phyloP scores from a whole-genome alignment of 2,329 filamentous ascomycete genomes.

The Pseudogymnoascus sp. region DNA sequence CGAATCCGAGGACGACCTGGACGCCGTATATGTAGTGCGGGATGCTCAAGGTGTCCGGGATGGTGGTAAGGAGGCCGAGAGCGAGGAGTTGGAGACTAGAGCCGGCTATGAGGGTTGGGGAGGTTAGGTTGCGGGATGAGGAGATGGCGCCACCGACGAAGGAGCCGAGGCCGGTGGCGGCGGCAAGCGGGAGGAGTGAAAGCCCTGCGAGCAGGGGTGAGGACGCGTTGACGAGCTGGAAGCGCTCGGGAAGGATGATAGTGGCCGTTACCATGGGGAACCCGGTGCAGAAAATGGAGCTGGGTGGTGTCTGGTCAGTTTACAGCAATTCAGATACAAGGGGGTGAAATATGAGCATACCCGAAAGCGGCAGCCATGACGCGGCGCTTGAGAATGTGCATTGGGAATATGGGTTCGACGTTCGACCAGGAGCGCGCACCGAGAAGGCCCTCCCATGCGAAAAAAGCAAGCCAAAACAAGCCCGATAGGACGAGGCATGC shows the following conservation, averaged over 20 bases:
- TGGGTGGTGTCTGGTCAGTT: not conserved
- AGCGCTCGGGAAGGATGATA: constrained; percentile 10
- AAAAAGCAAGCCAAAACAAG: constrained; percentile 2
- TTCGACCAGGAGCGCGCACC: not conserved
- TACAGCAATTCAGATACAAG: not conserved
- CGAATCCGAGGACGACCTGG: constrained; percentile 10
- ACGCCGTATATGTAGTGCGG: constrained; percentile 8
- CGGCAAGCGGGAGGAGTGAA: constrained; percentile 10
- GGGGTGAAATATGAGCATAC: not conserved
- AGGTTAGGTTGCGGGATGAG: constrained; percentile 7
- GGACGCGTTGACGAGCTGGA: constrained; percentile 10
- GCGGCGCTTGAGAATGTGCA: constrained; percentile 7
- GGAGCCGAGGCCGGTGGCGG: constrained; percentile 6
- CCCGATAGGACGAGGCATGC: not conserved
- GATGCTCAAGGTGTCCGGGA: constrained; percentile 4
- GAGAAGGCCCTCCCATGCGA: constrained; percentile 1
- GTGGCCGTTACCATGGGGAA: constrained; percentile 6
- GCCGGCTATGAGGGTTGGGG: constrained; percentile 6
- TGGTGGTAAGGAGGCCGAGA: constrained; percentile 7
- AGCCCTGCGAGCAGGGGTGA: constrained; percentile 7
- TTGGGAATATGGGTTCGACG: not conserved
- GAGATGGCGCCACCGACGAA: constrained; percentile 9
- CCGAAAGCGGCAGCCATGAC: constrained; percentile 6
- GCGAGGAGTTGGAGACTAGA: constrained; percentile 9
- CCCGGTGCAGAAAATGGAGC: constrained; percentile 9